phyloP scores from a whole-genome alignment of 75 land plant genomes.

The Sequoiadendron giganteum region DNA sequence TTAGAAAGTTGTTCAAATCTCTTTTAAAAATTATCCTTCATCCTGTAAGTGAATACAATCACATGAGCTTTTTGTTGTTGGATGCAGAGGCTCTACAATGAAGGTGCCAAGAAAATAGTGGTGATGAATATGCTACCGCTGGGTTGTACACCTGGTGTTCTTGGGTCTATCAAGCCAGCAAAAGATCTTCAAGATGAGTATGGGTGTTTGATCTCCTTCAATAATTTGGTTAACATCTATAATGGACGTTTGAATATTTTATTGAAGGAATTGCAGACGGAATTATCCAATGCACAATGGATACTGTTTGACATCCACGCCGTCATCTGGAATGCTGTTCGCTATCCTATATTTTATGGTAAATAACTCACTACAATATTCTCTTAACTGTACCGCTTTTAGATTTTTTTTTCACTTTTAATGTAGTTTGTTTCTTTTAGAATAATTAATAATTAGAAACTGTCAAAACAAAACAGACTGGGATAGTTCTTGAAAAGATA shows the following conservation, averaged over 20 bases:
- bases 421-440: no score
- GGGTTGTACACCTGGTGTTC: constrained; percentile 14
- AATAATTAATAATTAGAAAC: no score
- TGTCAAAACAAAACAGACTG: no score
- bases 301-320: constrained; percentile 16
- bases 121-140: constrained; percentile 16
- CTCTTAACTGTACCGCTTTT: no score
- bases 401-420: no score
- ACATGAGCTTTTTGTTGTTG: background rate
- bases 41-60: no score
- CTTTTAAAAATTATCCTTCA: no score
- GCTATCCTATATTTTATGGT: constrained; percentile 22
- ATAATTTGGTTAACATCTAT: background rate
- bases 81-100: constrained; percentile 19
- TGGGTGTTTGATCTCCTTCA: constrained; percentile 12
- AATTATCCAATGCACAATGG: constrained; percentile 17
- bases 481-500: no score
- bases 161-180: background rate
- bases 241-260: background rate
- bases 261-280: background rate
- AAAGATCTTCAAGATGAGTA: constrained; percentile 15
- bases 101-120: constrained; percentile 21
- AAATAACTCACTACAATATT: background rate
- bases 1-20: no score
- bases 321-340: constrained; percentile 17